Percentiles rank a stretch among this genome's conserved stretches.
phyloP scores from a whole-genome alignment of 257 asterid species.

The Plantago major region DNA sequence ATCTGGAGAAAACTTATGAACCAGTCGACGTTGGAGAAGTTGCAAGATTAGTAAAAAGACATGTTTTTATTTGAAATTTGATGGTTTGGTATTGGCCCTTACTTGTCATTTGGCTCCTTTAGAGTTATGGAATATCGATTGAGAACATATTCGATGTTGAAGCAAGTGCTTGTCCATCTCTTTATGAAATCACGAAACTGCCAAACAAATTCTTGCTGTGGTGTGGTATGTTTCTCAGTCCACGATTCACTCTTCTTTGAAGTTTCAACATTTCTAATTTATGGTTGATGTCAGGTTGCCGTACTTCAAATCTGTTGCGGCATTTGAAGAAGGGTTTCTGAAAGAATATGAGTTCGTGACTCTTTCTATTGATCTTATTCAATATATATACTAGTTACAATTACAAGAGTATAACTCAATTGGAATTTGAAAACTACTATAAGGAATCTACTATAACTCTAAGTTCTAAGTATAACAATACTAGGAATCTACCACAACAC shows the following conservation, averaged over 20 bases:
- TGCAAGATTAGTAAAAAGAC: conserved; percentile 31
- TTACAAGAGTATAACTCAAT: too few relatives aligned
- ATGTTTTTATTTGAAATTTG: not conserved
- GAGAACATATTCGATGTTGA: conserved; percentile 63
- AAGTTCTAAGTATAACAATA: too few relatives aligned
- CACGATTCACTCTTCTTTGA: too few relatives aligned
- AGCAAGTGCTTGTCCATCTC: conserved; percentile 68
- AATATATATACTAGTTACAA: too few relatives aligned
- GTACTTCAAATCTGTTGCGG: conserved; percentile 69
- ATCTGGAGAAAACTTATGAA: conserved; percentile 75
- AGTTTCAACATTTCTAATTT: not conserved
- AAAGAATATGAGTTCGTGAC: too few relatives aligned
- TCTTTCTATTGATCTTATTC: too few relatives aligned
- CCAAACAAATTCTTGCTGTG: conserved; percentile 75
- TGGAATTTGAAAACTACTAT: too few relatives aligned
- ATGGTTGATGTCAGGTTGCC: conserved; percentile 38
- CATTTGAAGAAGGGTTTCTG: conserved; percentile 79
- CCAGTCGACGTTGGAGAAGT: conserved; percentile 64
- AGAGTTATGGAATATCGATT: conserved; percentile 71
- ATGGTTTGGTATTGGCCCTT: not conserved
- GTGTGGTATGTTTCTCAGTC: conserved; percentile 59
- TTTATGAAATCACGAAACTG: conserved; percentile 50
- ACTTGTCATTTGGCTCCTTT: not conserved
- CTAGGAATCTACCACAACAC: too few relatives aligned
- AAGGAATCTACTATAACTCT: too few relatives aligned